Percentiles rank a stretch among this genome's conserved stretches.
Evolutionary conservation across 768 basidiomycete genomes (phyloP).

Genomic region (Pholiota conissans): DNA sequence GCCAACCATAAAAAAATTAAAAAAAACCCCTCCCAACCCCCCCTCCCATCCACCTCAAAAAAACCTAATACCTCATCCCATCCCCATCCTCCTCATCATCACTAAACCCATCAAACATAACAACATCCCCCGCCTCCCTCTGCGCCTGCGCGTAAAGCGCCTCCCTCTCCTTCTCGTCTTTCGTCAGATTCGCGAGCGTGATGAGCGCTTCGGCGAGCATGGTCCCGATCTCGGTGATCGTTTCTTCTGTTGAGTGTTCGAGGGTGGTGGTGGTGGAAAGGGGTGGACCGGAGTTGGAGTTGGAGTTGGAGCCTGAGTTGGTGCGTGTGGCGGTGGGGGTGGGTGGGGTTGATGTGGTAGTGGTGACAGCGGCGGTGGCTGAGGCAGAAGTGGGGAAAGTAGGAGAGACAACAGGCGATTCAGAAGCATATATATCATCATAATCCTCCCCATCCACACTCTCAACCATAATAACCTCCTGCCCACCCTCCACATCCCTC

Average conservation of each 20-base stretch:
- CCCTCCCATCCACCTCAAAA: too few relatives aligned
- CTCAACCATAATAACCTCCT: conserved; percentile 1
- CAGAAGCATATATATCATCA: conserved; percentile 13
- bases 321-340: too few relatives aligned
- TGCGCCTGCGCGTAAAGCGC: conserved; percentile 52
- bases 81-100: conserved; percentile 29
- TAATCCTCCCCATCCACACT: conserved; percentile 9
- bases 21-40: too few relatives aligned
- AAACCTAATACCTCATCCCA: conserved; percentile 9
- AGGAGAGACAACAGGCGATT: too few relatives aligned
- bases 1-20: too few relatives aligned
- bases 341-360: too few relatives aligned
- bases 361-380: too few relatives aligned
- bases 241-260: not conserved
- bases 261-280: too few relatives aligned
- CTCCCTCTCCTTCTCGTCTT: conserved; percentile 47
- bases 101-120: conserved; percentile 22
- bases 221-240: conserved; percentile 4
- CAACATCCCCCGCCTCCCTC: conserved; percentile 31
- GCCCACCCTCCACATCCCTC: not conserved
- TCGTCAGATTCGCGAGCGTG: conserved; percentile 59
- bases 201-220: conserved; percentile 54
- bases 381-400: conserved; percentile 5
- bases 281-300: conserved; percentile 30
- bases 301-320: too few relatives aligned